Evolutionary conservation across 306 rosid species (phyloP), one percentile per base, ranked within the genome.

Genomic region (Prunus armeniaca): DNA sequence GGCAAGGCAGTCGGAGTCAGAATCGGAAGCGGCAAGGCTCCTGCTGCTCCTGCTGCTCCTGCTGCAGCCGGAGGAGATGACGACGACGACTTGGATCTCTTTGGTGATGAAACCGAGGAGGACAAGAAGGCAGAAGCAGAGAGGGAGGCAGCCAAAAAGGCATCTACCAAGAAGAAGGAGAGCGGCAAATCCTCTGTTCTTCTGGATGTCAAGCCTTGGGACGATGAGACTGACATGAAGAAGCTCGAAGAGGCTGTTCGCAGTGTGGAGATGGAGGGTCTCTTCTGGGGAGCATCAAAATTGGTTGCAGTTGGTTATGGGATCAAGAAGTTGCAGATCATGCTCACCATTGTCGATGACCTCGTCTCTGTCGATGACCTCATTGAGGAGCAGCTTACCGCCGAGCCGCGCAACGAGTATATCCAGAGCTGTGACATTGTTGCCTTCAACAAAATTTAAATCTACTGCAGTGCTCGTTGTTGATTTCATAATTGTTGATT

Each of bases 131-230:
- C 93, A 55, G 93, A 94, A 11, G 98, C 85, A 77, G 93, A 86
- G 79, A 86, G 93, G 83, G 95, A 87, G 84, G 89, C 98, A 51
- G 81, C 93, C 47, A 93, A 91, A 32, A 93, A 93, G 84, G 25
- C 87, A 6, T 51, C 96, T 0, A 15, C 94, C 56, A 91, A 91
- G 92, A 93, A 93, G 89, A 93, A 93, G 89, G 98, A 93, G 77
- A 93, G 98, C 69, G 98, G 98, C 0, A 93, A 93, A 63, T 93
- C 98, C 67, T 93, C 98, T 6, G 91, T 93, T 76, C 88, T 93
- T 55, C 73, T 93, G 34, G 98, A 93, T 78, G 94, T 93, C n/a
- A 93, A 93, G 82, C 98, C 98, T 65, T 93, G 98, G 98, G 98
- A 93, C 2, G 98, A 93, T 25, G 96, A 93, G 81, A 93, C 98